Evolutionary conservation across 2,329 filamentous ascomycete genomes (phyloP).

Genomic region (Lachnellula arida): DNA sequence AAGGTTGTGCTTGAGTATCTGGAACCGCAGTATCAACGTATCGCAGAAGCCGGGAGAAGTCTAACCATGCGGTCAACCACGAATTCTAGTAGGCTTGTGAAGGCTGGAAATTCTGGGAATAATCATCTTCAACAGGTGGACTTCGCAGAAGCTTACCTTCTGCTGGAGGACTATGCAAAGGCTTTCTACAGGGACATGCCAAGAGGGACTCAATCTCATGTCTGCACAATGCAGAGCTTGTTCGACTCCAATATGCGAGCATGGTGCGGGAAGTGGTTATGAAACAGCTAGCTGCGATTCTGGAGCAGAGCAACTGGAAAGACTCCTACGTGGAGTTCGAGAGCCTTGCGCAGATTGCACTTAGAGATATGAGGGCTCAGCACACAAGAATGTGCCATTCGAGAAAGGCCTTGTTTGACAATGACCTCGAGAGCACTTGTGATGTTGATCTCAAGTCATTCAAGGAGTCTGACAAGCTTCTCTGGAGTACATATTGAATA

Average conservation of each 20-base stretch:
- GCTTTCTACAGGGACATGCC: not conserved
- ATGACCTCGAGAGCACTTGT: no score
- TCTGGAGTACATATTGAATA: no score
- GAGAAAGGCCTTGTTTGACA: no score
- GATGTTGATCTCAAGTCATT: no score
- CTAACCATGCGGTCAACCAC: not conserved
- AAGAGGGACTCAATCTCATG: not conserved
- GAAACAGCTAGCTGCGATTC: not conserved
- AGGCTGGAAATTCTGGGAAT: no score
- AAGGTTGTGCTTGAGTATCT: not conserved
- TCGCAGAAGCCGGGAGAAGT: not conserved
- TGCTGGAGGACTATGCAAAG: slow-evolving; percentile 1
- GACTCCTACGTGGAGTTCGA: no score
- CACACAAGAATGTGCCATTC: no score
- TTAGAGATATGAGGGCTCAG: no score
- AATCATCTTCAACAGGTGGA: not conserved
- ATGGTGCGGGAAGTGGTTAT: not conserved
- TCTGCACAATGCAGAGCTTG: not conserved
- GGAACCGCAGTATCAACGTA: not conserved
- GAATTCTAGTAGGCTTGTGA: no score
- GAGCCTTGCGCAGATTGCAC: no score
- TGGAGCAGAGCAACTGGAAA: not conserved
- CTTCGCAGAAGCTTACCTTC: not conserved
- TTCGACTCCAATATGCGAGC: not conserved
- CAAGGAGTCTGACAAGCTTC: no score